Base-by-base conservation (phyloP, 352 stramenopile genomes). In the Globisporangium heterothallicum region DNA sequence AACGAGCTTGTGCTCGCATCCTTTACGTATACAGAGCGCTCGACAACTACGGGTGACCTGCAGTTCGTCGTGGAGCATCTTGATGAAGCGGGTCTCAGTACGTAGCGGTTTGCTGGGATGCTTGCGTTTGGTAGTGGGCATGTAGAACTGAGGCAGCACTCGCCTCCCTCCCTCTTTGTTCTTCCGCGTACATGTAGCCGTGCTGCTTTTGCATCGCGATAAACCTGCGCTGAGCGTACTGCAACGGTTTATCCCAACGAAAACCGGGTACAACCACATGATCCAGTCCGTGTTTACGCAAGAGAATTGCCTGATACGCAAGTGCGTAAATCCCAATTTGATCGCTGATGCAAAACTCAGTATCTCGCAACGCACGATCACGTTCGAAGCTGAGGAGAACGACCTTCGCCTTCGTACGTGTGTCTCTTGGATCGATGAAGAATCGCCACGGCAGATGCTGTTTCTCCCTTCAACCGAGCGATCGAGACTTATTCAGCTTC, bases 231-330 rank as follows among this genome's bases (percentile, higher is more conserved):
- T 83, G 19, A 83, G 73, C 30, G 66, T 91, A 5, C 61, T 91
- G 25, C 77, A 91, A 56, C 68, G 70, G 12, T 88, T 85, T 42
- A 59, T 91, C 4, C 72, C 73, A 8, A 86, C 75, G 1, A 72
- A 80, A 19, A 87, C 80, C 6, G 72, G 77, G 22, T 88, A 85
- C 58, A 88, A 91, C 46, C 78, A 88, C 55, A 61, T 65, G 49
- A 60, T 88, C 27, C 68, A 85, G 52, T 76, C 67, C 8, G 63
- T 86, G 13, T 87, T 84, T 52, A 86, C 77, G 7, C 64, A 68
- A n/a, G 77, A 88, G 27, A 67, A 47, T 34, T 85, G 71, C 47
- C 51, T 62, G 5, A 45, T 87, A 16, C 69, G 74, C 35, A 88
- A 86, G 49, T 86, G 72, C 46, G 68, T 88, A n/a, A 86, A 78